Evolutionary conservation across 2,329 filamentous ascomycete genomes (phyloP).

Genomic region (Fusarium sp.): DNA sequence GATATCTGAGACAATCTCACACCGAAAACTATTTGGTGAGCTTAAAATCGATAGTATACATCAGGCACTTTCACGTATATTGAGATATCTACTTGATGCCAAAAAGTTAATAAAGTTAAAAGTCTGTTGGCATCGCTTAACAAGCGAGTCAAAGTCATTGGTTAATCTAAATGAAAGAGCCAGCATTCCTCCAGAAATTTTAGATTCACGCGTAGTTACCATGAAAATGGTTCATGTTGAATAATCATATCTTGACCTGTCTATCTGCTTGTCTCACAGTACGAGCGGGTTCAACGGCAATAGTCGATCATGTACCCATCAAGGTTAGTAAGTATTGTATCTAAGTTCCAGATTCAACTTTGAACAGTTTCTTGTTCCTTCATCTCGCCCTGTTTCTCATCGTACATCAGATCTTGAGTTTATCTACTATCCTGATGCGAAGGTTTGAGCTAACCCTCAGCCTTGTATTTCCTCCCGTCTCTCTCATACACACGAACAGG

Average conservation of each 20-base stretch:
- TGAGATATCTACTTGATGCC: neutral
- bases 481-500: conserved; percentile 24
- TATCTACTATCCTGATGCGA: conserved; percentile 1
- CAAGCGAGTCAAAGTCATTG: neutral
- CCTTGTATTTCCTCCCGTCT: conserved; percentile 7
- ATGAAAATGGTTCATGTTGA: neutral
- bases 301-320: neutral
- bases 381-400: conserved; percentile 3
- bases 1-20: conserved; percentile 14
- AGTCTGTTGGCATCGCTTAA: neutral
- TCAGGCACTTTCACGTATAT: neutral
- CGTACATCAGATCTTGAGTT: conserved; percentile 13
- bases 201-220: neutral
- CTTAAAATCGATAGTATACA: neutral
- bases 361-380: neutral
- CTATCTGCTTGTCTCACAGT: neutral
- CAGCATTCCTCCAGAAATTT: neutral
- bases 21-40: neutral
- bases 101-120: neutral
- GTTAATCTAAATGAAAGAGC: neutral
- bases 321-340: neutral
- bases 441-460: conserved; percentile 2
- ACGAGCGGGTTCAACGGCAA: neutral
- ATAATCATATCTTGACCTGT: neutral
- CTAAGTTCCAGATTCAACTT: neutral